Evolutionary conservation across 768 basidiomycete species (phyloP).

Genomic region (Termitomyces sp.): DNA sequence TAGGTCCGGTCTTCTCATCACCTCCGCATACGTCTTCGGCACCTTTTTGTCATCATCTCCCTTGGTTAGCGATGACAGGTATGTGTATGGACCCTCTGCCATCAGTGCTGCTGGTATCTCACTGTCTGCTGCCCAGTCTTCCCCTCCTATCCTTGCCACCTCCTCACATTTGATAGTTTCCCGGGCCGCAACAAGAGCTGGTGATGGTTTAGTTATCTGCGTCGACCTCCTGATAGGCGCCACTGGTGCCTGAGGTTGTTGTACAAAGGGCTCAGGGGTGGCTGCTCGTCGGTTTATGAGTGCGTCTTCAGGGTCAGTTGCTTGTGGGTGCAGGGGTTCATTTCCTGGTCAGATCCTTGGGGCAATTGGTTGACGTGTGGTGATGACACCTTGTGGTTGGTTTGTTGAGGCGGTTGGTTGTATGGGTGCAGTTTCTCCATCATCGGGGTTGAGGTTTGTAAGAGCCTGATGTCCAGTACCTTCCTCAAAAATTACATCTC

Average conservation of each 20-base stretch:
- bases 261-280: too few relatives aligned
- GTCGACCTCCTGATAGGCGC: neutral
- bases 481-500: neutral
- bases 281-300: too few relatives aligned
- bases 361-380: neutral
- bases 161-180: neutral
- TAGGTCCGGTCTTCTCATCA: too few relatives aligned
- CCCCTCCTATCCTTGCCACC: neutral
- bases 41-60: neutral
- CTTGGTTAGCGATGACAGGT: neutral
- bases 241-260: too few relatives aligned
- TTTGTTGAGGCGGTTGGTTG: too few relatives aligned
- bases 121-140: too few relatives aligned
- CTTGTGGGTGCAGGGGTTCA: neutral
- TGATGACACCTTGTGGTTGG: neutral
- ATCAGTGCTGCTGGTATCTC: neutral
- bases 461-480: neutral
- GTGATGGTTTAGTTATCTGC: neutral
- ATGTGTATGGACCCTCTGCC: neutral
- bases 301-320: neutral
- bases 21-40: neutral
- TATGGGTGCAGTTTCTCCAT: neutral
- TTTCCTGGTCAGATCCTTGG: neutral
- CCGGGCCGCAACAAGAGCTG: neutral
- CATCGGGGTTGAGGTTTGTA: neutral